phyloP scores from a whole-genome alignment of 805 yeast species.

The Monosporozyma solicola region DNA sequence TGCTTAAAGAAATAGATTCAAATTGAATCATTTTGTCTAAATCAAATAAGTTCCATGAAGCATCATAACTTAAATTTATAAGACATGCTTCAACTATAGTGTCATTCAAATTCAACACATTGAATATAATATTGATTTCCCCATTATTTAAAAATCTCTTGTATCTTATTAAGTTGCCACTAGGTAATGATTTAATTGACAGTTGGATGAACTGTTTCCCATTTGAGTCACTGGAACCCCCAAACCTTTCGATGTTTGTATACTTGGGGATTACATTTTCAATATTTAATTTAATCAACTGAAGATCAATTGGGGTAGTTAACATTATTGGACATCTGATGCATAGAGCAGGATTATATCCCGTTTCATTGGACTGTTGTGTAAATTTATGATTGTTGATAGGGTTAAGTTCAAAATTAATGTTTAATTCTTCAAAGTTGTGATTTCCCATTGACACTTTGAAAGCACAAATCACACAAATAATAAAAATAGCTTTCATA shows the following conservation, averaged over 20 bases:
- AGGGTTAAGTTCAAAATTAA: background rate
- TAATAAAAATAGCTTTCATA: too few species aligned
- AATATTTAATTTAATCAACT: slow-evolving; percentile 11
- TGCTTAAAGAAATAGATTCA: slow-evolving; percentile 9
- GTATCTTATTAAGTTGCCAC: slow-evolving; percentile 14
- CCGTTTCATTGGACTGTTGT: background rate
- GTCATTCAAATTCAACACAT: slow-evolving; percentile 1
- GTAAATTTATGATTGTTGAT: background rate
- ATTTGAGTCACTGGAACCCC: slow-evolving; percentile 17
- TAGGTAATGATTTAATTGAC: slow-evolving; percentile 6
- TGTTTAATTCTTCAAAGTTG: background rate
- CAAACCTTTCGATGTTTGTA: slow-evolving; percentile 16
- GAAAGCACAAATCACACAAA: too few species aligned
- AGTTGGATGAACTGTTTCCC: slow-evolving; percentile 20
- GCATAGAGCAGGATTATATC: background rate
- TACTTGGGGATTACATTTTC: slow-evolving; percentile 10
- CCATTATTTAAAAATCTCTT: slow-evolving; percentile 12
- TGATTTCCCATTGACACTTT: too few species aligned
- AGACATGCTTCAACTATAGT: slow-evolving; percentile 23
- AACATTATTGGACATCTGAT: background rate
- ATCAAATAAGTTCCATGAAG: slow-evolving; percentile 30
- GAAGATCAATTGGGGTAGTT: background rate
- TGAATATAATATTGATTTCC: slow-evolving; percentile 11
- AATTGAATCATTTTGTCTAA: slow-evolving; percentile 15
- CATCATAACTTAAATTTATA: slow-evolving; percentile 25